These are phyloP conservation scores for Rhypophila decipiens DNA, from an alignment of 495 filamentous ascomycete species.

Conservation along the genomic window DNA sequence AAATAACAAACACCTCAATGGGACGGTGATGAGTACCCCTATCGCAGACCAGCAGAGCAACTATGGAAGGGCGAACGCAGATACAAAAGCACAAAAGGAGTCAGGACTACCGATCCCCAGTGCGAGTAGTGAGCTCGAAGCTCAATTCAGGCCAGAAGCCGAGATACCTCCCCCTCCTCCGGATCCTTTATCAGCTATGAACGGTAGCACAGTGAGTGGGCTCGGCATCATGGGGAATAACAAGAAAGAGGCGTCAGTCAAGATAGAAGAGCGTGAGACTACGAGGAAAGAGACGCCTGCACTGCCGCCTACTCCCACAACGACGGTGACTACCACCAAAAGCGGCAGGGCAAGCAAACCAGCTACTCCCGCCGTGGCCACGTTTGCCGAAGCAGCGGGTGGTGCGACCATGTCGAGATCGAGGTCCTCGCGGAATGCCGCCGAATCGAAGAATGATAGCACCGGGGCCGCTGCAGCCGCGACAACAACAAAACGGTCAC, in stretches of 20 bases:
- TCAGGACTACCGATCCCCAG: constrained; percentile 3
- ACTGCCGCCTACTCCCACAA: constrained; percentile 6
- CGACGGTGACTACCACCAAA: constrained; percentile 40
- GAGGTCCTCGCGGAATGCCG: constrained; percentile 17
- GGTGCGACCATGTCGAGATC: constrained; percentile 13
- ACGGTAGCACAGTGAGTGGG: constrained; percentile 4
- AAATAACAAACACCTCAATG: constrained; percentile 31
- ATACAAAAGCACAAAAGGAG: constrained; percentile 30
- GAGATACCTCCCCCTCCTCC: constrained; percentile 14
- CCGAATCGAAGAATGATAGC: constrained; percentile 4
- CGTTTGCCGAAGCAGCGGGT: constrained; percentile 39
- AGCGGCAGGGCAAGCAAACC: constrained; percentile 58
- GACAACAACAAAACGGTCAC: constrained; percentile 50
- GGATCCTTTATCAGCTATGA: constrained; percentile 11
- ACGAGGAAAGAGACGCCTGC: constrained; percentile 1
- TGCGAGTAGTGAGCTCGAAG: too few species aligned
- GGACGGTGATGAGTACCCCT: constrained; percentile 16
- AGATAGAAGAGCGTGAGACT: constrained; percentile 7
- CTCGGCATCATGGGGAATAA: constrained; percentile 1
- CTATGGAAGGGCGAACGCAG: constrained; percentile 26
- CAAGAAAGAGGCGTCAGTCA: constrained; percentile 27
- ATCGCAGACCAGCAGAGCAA: constrained; percentile 18
- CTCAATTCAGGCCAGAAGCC: constrained; percentile 12
- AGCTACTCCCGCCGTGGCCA: constrained; percentile 48
- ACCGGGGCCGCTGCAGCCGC: neutral